Evolutionary conservation across 306 rosid species (phyloP).

Genomic region (Oemleria cerasiformis): DNA sequence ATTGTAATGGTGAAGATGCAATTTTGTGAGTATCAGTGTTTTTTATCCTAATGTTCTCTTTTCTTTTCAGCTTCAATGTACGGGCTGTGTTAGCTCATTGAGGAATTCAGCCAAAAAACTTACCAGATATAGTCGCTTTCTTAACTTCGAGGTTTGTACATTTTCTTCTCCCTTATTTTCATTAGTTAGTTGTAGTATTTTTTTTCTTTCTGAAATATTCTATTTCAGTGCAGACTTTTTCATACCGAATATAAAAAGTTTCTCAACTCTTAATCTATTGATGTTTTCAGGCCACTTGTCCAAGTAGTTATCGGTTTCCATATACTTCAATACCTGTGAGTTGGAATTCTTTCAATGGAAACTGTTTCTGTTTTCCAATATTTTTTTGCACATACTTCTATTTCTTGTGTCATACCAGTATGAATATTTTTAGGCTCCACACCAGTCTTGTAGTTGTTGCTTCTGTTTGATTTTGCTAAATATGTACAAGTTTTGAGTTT

Average conservation of each 20-base stretch:
- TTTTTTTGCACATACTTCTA: constrained; percentile 11
- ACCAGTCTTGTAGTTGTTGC: background rate
- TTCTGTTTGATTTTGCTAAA: constrained; percentile 13
- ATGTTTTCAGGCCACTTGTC: constrained; percentile 44
- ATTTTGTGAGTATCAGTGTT: background rate
- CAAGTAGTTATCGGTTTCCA: constrained; percentile 32
- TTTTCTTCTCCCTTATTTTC: background rate
- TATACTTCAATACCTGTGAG: constrained; percentile 53
- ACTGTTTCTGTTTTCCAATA: constrained; percentile 9
- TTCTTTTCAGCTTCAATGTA: constrained; percentile 49
- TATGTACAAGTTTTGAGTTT: constrained; percentile 25
- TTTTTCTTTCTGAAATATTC: background rate
- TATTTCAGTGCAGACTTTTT: background rate
- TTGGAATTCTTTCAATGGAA: constrained; percentile 23
- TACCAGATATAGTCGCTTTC: constrained; percentile 43
- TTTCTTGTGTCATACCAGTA: background rate
- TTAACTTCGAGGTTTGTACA: constrained; percentile 57
- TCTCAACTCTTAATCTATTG: constrained; percentile 3
- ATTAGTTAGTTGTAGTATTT: background rate
- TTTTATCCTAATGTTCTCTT: background rate
- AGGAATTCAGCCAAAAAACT: constrained; percentile 46
- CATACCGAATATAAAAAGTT: background rate
- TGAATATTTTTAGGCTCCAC: background rate
- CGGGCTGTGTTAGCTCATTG: constrained; percentile 31
- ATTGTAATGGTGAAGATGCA: background rate